Evolutionary conservation across 2,329 filamentous ascomycete genomes (phyloP).

Genomic region (Dryadomyces quercivorus): DNA sequence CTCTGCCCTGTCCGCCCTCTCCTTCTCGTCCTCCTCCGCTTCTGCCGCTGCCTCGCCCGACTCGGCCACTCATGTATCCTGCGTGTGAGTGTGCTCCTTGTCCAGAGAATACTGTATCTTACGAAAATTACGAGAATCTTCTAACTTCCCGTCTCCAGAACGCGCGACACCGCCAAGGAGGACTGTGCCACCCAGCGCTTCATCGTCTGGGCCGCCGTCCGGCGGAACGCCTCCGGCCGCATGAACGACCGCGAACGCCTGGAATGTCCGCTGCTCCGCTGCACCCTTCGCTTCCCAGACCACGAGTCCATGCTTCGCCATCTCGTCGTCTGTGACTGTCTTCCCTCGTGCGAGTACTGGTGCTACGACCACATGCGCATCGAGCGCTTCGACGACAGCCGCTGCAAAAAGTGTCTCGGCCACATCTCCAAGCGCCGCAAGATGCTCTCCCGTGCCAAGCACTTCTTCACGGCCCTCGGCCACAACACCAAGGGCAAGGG

Average conservation of each 20-base stretch:
- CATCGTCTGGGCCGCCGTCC: slow-evolving; percentile 43
- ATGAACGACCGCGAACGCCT: slow-evolving; percentile 36
- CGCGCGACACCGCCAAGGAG: slow-evolving; percentile 30
- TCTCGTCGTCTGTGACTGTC: slow-evolving; percentile 33
- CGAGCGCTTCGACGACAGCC: slow-evolving; percentile 39
- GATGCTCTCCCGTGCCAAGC: slow-evolving; percentile 40
- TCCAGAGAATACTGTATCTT: no score
- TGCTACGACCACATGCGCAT: slow-evolving; percentile 41
- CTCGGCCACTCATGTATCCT: slow-evolving; percentile 2
- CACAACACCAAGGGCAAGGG: slow-evolving; percentile 26
- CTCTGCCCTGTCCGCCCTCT: background rate
- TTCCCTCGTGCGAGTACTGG: slow-evolving; percentile 39
- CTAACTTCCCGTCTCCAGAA: slow-evolving; percentile 19
- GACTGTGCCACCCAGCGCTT: slow-evolving; percentile 42
- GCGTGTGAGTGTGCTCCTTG: slow-evolving; percentile 11
- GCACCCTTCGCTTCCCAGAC: slow-evolving; percentile 34
- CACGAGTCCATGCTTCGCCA: slow-evolving; percentile 44
- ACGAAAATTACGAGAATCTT: no score
- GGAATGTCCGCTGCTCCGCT: slow-evolving; percentile 39
- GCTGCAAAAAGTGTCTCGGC: slow-evolving; percentile 36
- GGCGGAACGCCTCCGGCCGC: slow-evolving; percentile 35
- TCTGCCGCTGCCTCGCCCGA: background rate
- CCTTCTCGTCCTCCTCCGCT: background rate
- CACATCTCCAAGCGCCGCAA: slow-evolving; percentile 38
- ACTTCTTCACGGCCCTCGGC: slow-evolving; percentile 40